These are phyloP conservation scores for Yarrowia keelungensis DNA, from an alignment of 805 yeast species.

Conservation along the genomic window DNA sequence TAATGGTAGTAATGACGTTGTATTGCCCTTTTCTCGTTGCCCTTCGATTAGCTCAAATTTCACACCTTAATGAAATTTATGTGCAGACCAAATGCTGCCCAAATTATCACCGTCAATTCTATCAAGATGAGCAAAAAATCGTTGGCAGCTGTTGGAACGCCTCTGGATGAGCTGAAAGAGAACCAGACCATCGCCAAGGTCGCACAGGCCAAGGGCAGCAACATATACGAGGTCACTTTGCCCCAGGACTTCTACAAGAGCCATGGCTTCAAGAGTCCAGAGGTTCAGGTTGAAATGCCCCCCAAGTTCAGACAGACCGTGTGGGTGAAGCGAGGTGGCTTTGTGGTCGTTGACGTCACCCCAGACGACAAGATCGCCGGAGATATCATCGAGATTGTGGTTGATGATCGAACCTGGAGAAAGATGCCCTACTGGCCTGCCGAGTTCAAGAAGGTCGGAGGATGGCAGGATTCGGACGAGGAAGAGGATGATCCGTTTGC, in stretches of 20 bases:
- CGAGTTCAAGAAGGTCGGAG: conserved; percentile 45
- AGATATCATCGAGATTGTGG: conserved; percentile 49
- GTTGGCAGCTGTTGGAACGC: conserved; percentile 34
- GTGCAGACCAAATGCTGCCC: background rate
- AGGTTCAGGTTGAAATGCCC: conserved; percentile 46
- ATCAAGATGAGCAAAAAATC: conserved; percentile 33
- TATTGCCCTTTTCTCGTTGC: background rate
- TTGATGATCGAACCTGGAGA: conserved; percentile 49
- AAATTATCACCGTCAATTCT: conserved; percentile 21
- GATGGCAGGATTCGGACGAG: conserved; percentile 44
- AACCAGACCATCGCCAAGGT: conserved; percentile 49
- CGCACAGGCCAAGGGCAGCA: conserved; percentile 48
- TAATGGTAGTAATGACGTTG: no score
- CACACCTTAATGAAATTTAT: conserved; percentile 3
- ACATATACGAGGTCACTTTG: conserved; percentile 48
- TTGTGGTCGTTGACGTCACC: conserved; percentile 46
- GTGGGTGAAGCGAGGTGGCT: conserved; percentile 51
- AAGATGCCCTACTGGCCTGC: conserved; percentile 48
- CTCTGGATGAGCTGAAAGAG: conserved; percentile 45
- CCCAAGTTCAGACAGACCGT: conserved; percentile 50
- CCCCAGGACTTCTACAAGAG: conserved; percentile 43
- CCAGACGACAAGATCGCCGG: conserved; percentile 47
- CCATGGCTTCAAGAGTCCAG: conserved; percentile 16
- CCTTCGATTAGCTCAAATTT: conserved; percentile 1
- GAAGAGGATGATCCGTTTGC: conserved; percentile 39